These are phyloP conservation scores for Amanita pseudoporphyria DNA, from an alignment of 768 basidiomycete genomes.

Conservation along the genomic window DNA sequence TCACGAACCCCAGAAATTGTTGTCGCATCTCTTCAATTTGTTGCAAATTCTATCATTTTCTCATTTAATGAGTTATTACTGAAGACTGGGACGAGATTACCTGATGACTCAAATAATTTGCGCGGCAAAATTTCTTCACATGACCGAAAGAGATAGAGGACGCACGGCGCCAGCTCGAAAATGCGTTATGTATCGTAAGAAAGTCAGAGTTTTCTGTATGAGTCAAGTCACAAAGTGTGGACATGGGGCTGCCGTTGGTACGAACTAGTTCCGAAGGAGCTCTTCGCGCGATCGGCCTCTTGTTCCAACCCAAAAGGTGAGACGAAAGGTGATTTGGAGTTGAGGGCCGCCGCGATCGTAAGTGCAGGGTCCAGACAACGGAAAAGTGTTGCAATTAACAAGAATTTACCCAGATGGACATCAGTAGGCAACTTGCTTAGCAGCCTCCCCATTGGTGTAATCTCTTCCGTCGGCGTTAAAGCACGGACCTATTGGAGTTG, in stretches of 20 bases:
- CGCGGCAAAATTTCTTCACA: slow-evolving; percentile 70
- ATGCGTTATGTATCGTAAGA: slow-evolving; percentile 85
- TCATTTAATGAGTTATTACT: background rate
- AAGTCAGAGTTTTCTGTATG: slow-evolving; percentile 86
- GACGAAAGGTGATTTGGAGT: slow-evolving; percentile 89
- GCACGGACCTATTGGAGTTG: slow-evolving; percentile 59
- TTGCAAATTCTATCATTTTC: slow-evolving; percentile 61
- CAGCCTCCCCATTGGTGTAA: slow-evolving; percentile 87
- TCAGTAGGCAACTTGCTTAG: slow-evolving; percentile 92
- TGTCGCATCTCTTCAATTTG: slow-evolving; percentile 96
- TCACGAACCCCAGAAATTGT: slow-evolving; percentile 63
- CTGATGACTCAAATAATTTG: slow-evolving; percentile 78
- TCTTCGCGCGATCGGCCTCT: slow-evolving; percentile 80
- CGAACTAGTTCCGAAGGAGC: slow-evolving; percentile 66
- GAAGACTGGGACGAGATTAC: slow-evolving; percentile 20
- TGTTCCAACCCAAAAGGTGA: slow-evolving; percentile 81
- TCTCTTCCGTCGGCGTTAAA: slow-evolving; percentile 76
- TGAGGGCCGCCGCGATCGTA: slow-evolving; percentile 88
- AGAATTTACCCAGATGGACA: slow-evolving; percentile 91
- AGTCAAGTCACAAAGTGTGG: background rate
- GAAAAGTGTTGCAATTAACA: slow-evolving; percentile 76
- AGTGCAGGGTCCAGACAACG: slow-evolving; percentile 93
- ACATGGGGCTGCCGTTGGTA: background rate
- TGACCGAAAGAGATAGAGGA: slow-evolving; percentile 44
- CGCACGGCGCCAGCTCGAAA: slow-evolving; percentile 76